Conservation (phyloP, 768 basidiomycete genomes). For the Mycena indigotica region DNA sequence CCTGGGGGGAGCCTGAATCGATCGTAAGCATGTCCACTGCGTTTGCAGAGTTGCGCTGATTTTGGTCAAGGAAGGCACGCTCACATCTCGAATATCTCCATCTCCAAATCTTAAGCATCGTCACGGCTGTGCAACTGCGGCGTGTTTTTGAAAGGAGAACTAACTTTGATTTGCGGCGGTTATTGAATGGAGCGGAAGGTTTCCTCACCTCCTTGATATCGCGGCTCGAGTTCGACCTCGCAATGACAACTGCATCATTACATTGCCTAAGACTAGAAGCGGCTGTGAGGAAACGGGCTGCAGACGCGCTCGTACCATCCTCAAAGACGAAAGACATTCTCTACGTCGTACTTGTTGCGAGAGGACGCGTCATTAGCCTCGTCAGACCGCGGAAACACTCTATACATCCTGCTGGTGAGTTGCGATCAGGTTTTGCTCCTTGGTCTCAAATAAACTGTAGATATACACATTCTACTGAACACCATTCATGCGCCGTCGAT, state of each 20-base stretch:
- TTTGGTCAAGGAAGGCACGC: slow-evolving; percentile 77
- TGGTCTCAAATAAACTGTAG: slow-evolving; percentile 37
- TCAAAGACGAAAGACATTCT: slow-evolving; percentile 90
- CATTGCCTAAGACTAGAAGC: slow-evolving; percentile 80
- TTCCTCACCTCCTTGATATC: slow-evolving; percentile 74
- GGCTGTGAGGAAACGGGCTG: slow-evolving; percentile 68
- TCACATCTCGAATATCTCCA: slow-evolving; percentile 95
- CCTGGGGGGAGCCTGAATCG: slow-evolving; percentile 95
- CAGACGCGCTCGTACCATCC: slow-evolving; percentile 77
- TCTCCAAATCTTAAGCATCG: slow-evolving; percentile 88
- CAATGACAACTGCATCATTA: slow-evolving; percentile 79
- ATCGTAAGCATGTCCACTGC: slow-evolving; percentile 59
- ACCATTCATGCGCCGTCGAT: slow-evolving; percentile 85
- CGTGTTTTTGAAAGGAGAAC: slow-evolving; percentile 85
- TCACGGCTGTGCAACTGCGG: slow-evolving; percentile 81
- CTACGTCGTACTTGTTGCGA: slow-evolving; percentile 85
- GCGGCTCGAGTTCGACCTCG: slow-evolving; percentile 76
- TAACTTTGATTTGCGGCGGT: slow-evolving; percentile 86
- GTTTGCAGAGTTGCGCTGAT: slow-evolving; percentile 26
- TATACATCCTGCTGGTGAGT: slow-evolving; percentile 85
- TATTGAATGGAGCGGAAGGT: slow-evolving; percentile 78
- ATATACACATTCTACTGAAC: slow-evolving; percentile 91
- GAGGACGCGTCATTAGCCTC: slow-evolving; percentile 79
- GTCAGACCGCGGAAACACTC: slow-evolving; percentile 91
- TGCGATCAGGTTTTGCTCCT: neutral